Evolutionary conservation across 805 yeast genomes (phyloP), one percentile per base, ranked within the genome.

Genomic region (Scheffersomyces ergatensis): DNA sequence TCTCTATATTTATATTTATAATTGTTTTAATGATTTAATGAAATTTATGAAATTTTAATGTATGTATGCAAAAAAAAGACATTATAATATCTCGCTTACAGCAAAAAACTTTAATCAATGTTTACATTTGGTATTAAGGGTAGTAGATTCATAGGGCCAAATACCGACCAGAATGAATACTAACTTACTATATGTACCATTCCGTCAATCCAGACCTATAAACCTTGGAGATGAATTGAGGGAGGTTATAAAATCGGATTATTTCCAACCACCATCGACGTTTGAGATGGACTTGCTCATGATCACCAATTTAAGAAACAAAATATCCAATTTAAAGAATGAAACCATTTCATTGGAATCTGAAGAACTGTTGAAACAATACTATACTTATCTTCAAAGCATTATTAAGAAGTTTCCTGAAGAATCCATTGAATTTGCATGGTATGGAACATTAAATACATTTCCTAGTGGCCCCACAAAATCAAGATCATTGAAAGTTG

Each of bases 381-480:
- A 85, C 54, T 76, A 69, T 47, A 46, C 61, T 4, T 72, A 72
- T 33, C 47, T 86, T 9, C 44, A 60, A 1, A 65, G 66, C 7
- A 42, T 85, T 6, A 59, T 60, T 27, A 42, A 60, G 36, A 86
- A 84, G 53, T 83, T 90, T 44, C 89, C 93, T 0, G 68, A 69
- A 21, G 83, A 83, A 46, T 66, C 74, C 15, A 62, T 78, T 7
- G 74, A 70, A 29, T 83, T 88, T 48, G 70, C 78, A 0, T 92
- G 97, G 98, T 77, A 66, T 53, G 82, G 83, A 17, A 77, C 88
- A 0, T 61, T 86, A 4, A 83, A 86, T 0, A 74, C 76, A 38
- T 65, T 80, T 15, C 69, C 75, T 2, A 60, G 71, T 6, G 76
- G 78, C 0, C 77, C 80, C 1, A 63, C 72, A 14, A 67, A 61